Base-by-base conservation (phyloP, 441 rosid genomes). In the Biscutella auriculata region DNA sequence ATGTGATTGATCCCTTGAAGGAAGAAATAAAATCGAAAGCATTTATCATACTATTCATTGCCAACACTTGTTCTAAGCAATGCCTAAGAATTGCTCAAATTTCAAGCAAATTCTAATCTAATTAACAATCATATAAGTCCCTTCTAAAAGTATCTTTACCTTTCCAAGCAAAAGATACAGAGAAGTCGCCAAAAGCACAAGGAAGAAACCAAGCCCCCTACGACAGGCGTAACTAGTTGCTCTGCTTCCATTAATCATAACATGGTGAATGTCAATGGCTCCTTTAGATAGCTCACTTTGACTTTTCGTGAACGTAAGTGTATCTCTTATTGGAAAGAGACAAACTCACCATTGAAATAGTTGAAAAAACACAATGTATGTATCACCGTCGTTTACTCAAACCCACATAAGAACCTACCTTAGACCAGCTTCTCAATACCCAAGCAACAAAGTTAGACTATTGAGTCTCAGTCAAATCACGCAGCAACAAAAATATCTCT, bases 261-360 rank as follows among this genome's bases (percentile, higher is more conserved):
- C 75, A 65, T 77, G 86, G 72, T 88, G 95, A 42, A 58, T 43
- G 45, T 84, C 94, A 41, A 80, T 67, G 17, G 76, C 83, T 69
- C 70, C 76, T 47, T 62, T 26, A 36, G 69, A 72, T 74, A 70
- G 48, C 50, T 80, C 71, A 14, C 57, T 43, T 39, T 71, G 72
- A 21, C 60, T 40, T 33, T n/a, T 84, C 88, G 15, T 64, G 77
- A 2, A 61, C 8, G 70, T 88, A 86, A 29, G 41, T 65, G 60
- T 70, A 81, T 63, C 76, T 77, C 54, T 72, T 66, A 62, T 72
- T 53, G 12, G 46, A 64, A 33, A 78, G 49, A 13, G 76, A 66
- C 46, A 60, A 67, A 35, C 51, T 80, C 35, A 35, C 76, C 91
- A 89, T 19, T 19, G 2, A 4, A 19, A 19, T 19, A 19, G 43